phyloP scores from a whole-genome alignment of 352 stramenopile genomes.

The Globisporangium nunn region DNA sequence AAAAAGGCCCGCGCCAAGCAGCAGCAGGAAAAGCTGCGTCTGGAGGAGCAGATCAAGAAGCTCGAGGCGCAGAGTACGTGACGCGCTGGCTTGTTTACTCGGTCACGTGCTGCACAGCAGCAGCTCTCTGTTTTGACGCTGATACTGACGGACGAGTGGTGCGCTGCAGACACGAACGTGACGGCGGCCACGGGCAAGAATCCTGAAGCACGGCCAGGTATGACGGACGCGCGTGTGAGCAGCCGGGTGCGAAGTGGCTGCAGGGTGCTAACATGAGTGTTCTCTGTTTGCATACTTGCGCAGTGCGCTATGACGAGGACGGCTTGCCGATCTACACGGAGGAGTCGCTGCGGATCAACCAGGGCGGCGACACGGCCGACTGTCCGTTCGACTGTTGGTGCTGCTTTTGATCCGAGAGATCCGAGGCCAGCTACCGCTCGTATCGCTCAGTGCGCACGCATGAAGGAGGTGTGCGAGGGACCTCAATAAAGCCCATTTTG shows the following conservation, averaged over 20 bases:
- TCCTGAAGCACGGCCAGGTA: slow-evolving; percentile 70
- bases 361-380: slow-evolving; percentile 77
- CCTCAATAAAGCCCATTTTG: neutral
- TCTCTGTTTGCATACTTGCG: slow-evolving; percentile 7
- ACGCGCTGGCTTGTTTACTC: neutral
- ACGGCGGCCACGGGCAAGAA: slow-evolving; percentile 49
- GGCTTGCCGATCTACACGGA: slow-evolving; percentile 86
- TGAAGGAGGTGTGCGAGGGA: neutral
- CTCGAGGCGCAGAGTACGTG: slow-evolving; percentile 70
- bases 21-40: slow-evolving; percentile 51
- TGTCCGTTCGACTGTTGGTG: slow-evolving; percentile 90
- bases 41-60: slow-evolving; percentile 77
- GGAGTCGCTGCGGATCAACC: slow-evolving; percentile 71
- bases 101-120: too few relatives aligned
- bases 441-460: neutral
- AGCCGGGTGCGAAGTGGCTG: neutral
- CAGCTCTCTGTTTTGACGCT: neutral
- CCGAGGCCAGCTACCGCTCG: neutral
- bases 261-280: neutral
- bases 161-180: slow-evolving; percentile 64
- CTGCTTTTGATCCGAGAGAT: slow-evolving; percentile 51
- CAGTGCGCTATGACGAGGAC: slow-evolving; percentile 83
- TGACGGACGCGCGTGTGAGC: neutral
- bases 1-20: slow-evolving; percentile 30
- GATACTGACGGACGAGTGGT: neutral